Conservation (phyloP, 2,329 filamentous ascomycete species). For the Nemania bipapillata region DNA sequence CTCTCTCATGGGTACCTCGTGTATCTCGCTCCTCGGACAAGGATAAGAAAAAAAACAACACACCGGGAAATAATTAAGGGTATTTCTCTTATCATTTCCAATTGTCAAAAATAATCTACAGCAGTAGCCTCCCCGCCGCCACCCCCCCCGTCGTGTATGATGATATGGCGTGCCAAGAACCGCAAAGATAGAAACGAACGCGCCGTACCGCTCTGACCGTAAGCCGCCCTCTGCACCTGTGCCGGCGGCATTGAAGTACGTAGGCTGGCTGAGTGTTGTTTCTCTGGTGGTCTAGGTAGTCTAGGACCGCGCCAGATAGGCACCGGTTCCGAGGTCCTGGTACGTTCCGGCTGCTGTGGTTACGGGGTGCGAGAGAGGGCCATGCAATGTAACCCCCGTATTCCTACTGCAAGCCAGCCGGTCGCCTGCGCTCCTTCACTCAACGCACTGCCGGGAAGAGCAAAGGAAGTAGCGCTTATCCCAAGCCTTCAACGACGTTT, state of each 20-base stretch:
- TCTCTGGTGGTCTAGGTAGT: neutral
- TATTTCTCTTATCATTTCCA: constrained; percentile 5
- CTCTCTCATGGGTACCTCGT: neutral
- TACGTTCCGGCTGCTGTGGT: constrained; percentile 12
- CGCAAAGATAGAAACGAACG: neutral
- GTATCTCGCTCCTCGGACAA: neutral
- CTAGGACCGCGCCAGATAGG: neutral
- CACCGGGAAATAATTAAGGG: neutral
- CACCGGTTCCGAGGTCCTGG: constrained; percentile 25
- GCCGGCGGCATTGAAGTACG: constrained; percentile 20
- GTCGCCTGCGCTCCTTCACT: constrained; percentile 11
- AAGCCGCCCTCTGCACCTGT: constrained; percentile 17
- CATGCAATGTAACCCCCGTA: constrained; percentile 31
- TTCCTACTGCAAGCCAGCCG: constrained; percentile 20
- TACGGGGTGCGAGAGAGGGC: neutral
- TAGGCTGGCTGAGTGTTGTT: constrained; percentile 25
- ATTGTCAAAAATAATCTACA: neutral
- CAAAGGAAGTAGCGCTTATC: constrained; percentile 21
- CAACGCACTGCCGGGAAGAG: constrained; percentile 1
- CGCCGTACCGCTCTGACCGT: constrained; percentile 1
- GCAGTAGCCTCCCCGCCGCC: neutral
- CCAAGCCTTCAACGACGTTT: neutral
- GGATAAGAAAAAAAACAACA: neutral
- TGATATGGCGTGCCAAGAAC: neutral
- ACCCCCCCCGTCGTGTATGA: neutral